Base-by-base conservation (phyloP, 140 eudicot genomes). In the Cichorium intybus region DNA sequence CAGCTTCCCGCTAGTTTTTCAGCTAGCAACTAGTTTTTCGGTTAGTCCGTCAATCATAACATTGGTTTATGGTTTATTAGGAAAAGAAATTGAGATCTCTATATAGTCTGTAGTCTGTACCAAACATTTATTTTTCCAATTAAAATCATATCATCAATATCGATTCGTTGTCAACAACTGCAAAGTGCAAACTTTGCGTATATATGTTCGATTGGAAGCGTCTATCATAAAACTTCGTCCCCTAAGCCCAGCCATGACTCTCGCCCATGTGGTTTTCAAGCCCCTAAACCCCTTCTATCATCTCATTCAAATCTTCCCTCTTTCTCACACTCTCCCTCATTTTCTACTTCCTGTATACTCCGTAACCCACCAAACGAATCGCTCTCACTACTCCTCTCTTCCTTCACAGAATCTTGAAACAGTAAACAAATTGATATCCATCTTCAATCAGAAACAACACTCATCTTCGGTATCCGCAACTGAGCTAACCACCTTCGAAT, bases 401-500 rank as follows among this genome's bases (percentile, higher is more conserved):
- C 57, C 80, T 21, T 29, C 72, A 59, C 60, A 66, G 9, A 34
- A 69, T 37, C 53, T 49, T 17, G 63, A 35, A 24, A 62, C 80
- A 22, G 77, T 68, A 18, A 56, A 61, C 66, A 69, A 69, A 35
- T 88, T 87, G 55, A 22, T 81, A 16, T 52, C 79, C 62, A 71
- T 72, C 52, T 89, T 89, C 80, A 69, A 76, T 9, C 69, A 60
- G 15, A 10, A 49, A 31, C 39, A 24, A 17, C 75, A 75, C 17
- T 43, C 56, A 28, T 56, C 60, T 4, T 54, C 24, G n/a, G 65
- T 71, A 33, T 56, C 35, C 54, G 73, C 71, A 26, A 9, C 57
- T 18, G 76, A 88, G 55, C 74, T 85, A 68, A 29, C 61, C 59
- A 17, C 66, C 4, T 64, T 87, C 14, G 83, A 81, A 6, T 60